phyloP scores from a whole-genome alignment of 2,329 filamentous ascomycete species.

The Aspergillus pseudotamarii region DNA sequence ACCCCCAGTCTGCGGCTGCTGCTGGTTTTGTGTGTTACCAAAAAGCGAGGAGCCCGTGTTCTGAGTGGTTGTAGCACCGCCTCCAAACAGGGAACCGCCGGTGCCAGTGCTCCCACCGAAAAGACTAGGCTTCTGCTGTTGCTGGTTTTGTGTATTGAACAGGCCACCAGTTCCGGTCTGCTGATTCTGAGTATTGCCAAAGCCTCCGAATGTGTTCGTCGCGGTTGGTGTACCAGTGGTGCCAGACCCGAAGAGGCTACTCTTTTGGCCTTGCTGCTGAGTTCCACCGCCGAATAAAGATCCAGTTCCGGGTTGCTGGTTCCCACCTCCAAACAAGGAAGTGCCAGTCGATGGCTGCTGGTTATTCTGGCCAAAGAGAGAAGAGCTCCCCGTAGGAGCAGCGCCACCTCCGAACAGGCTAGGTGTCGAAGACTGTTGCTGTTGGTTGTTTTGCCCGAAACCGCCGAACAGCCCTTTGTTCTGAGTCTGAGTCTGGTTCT shows the following conservation, averaged over 20 bases:
- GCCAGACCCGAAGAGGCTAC: conserved; percentile 47
- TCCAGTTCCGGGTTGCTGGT: conserved; percentile 34
- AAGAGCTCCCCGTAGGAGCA: conserved; percentile 29
- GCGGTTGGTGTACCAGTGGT: conserved; percentile 28
- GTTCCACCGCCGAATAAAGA: conserved; percentile 39
- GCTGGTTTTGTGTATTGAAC: conserved; percentile 52
- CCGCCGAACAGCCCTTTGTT: conserved; percentile 39
- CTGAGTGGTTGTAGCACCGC: conserved; percentile 28
- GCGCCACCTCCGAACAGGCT: conserved; percentile 47
- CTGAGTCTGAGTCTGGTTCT: conserved; percentile 41
- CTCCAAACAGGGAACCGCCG: conserved; percentile 52
- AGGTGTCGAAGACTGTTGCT: conserved; percentile 41
- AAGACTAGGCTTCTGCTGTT: conserved; percentile 59
- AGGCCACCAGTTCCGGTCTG: conserved; percentile 43
- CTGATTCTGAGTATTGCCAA: conserved; percentile 49
- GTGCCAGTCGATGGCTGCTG: conserved; percentile 37
- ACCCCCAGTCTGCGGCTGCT: conserved; percentile 37
- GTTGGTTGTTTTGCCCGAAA: conserved; percentile 47
- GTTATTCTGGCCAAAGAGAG: conserved; percentile 44
- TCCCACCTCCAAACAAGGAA: conserved; percentile 47
- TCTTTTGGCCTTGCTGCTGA: conserved; percentile 37
- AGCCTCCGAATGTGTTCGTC: conserved; percentile 37
- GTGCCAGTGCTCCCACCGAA: conserved; percentile 52
- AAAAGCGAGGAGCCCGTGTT: conserved; percentile 59
- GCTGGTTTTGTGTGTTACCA: conserved; percentile 48